Base-by-base conservation (phyloP, 768 basidiomycete species). In the Rhizopogon salebrosus region DNA sequence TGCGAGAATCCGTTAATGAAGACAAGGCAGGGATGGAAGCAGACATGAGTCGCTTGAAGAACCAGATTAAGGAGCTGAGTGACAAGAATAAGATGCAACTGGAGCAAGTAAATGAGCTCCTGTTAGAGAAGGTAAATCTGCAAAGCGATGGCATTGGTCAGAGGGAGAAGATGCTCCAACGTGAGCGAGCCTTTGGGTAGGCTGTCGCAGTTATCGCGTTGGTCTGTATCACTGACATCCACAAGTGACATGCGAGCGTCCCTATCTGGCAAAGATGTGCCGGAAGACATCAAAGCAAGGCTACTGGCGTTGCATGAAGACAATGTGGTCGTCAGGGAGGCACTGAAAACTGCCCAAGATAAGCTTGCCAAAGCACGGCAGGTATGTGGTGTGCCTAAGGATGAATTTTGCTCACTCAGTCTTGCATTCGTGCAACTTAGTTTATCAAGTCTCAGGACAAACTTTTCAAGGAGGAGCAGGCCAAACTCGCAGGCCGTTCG, bases 401-500 rank as follows among this genome's bases (percentile, higher is more conserved):
- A 16, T 26, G 6, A 36, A 6, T 51, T 34, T 20, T 18, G 9
- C 13, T 37, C 40, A 16, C 53, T 45, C 4, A 35, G 22, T 45
- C 22, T 34, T 14, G 37, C 54, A 36, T 29, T 56, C 26, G 56
- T 14, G 35, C 22, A n/a, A 22, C 52, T 14, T 61, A 95, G 90
- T 94, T 95, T 69, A 92, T 98, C 73, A 92, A 92, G 65, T 79
- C 84, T 29, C 94, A 95, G 67, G 93, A 97, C 70, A 89, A 88
- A 57, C 75, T 92, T 26, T 87, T 94, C 71, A 88, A 87, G 59
- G 89, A 92, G 62, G 85, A 87, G 62, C 84, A 85, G 46, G 82
- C 84, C 4, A 80, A 82, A 48, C 78, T 76, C 59, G 73, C 71
- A 27, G 74, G 72, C 20, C 60, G 70, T 51, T 67, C 68, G 31